Evolutionary conservation across 805 yeast species (phyloP), one percentile per base, ranked within the genome.

Genomic region (Hermanozyma aechmeae): DNA sequence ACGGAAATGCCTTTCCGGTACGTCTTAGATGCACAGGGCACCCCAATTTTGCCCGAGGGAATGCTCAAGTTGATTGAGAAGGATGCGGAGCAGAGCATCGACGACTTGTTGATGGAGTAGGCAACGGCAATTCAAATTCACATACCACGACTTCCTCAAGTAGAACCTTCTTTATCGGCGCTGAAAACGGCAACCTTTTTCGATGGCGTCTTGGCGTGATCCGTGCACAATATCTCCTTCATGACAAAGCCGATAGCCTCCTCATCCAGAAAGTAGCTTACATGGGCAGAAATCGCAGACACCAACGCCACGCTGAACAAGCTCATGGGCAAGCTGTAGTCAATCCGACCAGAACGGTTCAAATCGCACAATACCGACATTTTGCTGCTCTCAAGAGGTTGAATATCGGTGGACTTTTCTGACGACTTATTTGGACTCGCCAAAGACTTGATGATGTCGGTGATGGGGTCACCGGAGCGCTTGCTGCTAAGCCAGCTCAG

Each of bases 1-100:
- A 86, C 96, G 0, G 96, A 89, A 50, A 89, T 89, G 98, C 98
- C 98, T 3, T 89, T 89, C 61, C 69, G 98, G 49, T 89, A 89
- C 46, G 79, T 89, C 12, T 56, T 77, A 34, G 82, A 81, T 42
- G 51, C 46, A 0, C 42, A 67, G 1, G 74, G 73, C 3, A 68
- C 71, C 36, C 97, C 98, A 1, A 81, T 92, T 8, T 63, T 89
- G 47, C 98, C 98, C 1, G 70, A 71, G 32, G 97, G 97, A 0
- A 89, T 89, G 97, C 59, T 84, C 32, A 78, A 78, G 18, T 67
- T 89, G 50, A 89, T 89, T 46, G 77, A 79, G 48, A 72, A 72
- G 39, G 98, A 89, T 46, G 76, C 93, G 2, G 87, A 83, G 39
- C 86, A 85, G 56, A 72, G 79, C 19, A 65, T 83, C 18, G 92